Evolutionary conservation across 1,284 basidiomycete genomes (phyloP).

Genomic region (Leccinum laetum): DNA sequence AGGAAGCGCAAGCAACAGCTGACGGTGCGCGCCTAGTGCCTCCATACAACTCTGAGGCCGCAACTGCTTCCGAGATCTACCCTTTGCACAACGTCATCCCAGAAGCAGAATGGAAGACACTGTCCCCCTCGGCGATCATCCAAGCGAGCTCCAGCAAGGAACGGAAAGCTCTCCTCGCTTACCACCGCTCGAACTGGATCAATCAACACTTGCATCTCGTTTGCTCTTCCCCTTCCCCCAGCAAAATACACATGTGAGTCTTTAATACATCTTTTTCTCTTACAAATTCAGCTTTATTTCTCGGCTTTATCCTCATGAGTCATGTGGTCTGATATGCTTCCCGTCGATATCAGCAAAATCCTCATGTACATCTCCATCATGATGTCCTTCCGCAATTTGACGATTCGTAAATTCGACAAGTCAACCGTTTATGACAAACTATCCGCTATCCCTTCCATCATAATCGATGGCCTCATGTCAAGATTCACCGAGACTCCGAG

Average conservation of each 20-base stretch:
- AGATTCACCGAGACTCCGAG: slow-evolving; percentile 78
- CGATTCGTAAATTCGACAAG: slow-evolving; percentile 46
- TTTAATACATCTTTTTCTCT: too few relatives aligned
- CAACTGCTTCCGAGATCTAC: slow-evolving; percentile 74
- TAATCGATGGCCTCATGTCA: slow-evolving; percentile 75
- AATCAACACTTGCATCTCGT: slow-evolving; percentile 53
- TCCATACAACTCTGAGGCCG: slow-evolving; percentile 63
- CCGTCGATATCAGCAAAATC: slow-evolving; percentile 54
- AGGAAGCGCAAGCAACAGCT: slow-evolving; percentile 61
- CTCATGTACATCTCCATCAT: slow-evolving; percentile 80
- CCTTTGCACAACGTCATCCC: slow-evolving; percentile 75
- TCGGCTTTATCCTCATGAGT: neutral
- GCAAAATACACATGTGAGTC: slow-evolving; percentile 58
- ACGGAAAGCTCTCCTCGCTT: slow-evolving; percentile 59
- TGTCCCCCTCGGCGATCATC: slow-evolving; percentile 41
- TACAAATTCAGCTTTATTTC: too few relatives aligned
- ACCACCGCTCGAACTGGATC: slow-evolving; percentile 66
- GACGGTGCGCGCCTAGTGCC: slow-evolving; percentile 76
- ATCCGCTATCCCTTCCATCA: slow-evolving; percentile 54
- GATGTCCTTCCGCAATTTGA: slow-evolving; percentile 62
- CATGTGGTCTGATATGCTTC: neutral
- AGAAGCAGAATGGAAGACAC: slow-evolving; percentile 71
- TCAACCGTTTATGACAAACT: slow-evolving; percentile 57
- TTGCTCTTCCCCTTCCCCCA: slow-evolving; percentile 46
- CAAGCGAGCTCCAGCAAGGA: slow-evolving; percentile 44